Percentiles rank a stretch among this genome's conserved stretches.
Conservation (phyloP, 106 monocot species). For the Gastrodia elata region DNA sequence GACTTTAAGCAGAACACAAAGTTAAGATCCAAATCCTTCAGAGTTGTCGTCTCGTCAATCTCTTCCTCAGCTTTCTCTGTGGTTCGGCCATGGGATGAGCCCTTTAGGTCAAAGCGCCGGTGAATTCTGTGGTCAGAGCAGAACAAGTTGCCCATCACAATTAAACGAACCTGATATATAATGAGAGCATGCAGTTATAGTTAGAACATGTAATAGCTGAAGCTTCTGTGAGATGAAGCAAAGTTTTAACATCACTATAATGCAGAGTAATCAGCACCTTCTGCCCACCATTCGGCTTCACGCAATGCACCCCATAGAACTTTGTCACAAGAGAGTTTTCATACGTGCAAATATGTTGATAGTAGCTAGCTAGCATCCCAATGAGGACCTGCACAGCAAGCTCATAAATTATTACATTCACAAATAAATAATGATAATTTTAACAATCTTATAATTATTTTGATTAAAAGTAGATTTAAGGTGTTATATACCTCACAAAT, state of each 20-base stretch:
- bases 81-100: conserved; percentile 79
- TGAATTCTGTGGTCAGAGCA: conserved; percentile 83
- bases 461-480: no score
- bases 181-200: neutral
- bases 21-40: conserved; percentile 85
- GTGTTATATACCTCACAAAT: no score
- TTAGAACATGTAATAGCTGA: neutral
- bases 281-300: conserved; percentile 82
- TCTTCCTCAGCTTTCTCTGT: conserved; percentile 62
- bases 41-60: conserved; percentile 89
- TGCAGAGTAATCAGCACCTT: conserved; percentile 27
- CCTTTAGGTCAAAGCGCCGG: conserved; percentile 82
- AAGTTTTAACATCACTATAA: neutral
- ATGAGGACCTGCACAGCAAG: conserved; percentile 64
- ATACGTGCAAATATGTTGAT: conserved; percentile 55
- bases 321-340: conserved; percentile 70
- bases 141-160: conserved; percentile 90
- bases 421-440: no score
- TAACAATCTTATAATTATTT: no score
- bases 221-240: neutral
- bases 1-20: conserved; percentile 61
- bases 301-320: conserved; percentile 91
- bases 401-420: no score
- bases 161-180: conserved; percentile 75
- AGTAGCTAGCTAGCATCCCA: conserved; percentile 80